phyloP scores from a whole-genome alignment of 202 grass and related monocot genomes.

The Miscanthus sacchariflorus region DNA sequence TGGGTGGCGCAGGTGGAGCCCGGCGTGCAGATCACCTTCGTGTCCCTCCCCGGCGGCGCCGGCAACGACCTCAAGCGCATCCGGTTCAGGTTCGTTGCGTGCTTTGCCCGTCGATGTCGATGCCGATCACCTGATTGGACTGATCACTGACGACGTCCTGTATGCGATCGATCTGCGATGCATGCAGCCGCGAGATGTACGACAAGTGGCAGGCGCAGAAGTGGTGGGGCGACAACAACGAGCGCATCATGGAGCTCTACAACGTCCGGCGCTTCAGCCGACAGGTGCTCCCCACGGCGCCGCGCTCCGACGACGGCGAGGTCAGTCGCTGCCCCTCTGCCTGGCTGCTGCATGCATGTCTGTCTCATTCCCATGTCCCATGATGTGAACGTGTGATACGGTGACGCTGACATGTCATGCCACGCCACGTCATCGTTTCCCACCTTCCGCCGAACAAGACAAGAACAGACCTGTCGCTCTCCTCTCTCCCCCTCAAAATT shows the following conservation, averaged over 20 bases:
- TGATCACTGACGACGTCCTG: neutral
- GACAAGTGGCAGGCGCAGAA: slow-evolving; percentile 89
- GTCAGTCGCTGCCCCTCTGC: neutral
- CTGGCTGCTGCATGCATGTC: neutral
- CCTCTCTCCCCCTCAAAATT: too few relatives aligned
- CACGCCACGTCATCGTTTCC: too few relatives aligned
- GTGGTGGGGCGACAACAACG: slow-evolving; percentile 87
- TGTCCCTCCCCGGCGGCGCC: slow-evolving; percentile 64
- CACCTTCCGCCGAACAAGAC: too few relatives aligned
- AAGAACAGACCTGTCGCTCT: too few relatives aligned
- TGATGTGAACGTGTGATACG: neutral
- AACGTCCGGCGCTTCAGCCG: slow-evolving; percentile 74
- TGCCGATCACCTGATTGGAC: too few relatives aligned
- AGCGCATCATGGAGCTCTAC: slow-evolving; percentile 91
- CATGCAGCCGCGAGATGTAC: slow-evolving; percentile 69
- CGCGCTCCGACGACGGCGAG: slow-evolving; percentile 58
- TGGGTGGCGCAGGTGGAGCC: slow-evolving; percentile 85
- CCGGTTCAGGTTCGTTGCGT: slow-evolving; percentile 56
- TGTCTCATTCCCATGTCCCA: neutral
- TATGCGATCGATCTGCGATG: too few relatives aligned
- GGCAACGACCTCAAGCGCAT: slow-evolving; percentile 88
- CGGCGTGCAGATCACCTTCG: slow-evolving; percentile 87
- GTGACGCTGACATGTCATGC: neutral
- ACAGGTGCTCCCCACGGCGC: slow-evolving; percentile 62
- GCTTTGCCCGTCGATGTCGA: neutral